These are phyloP conservation scores for Carex kokanica DNA, from an alignment of 176 grass and related monocot genomes.

Conservation along the genomic window DNA sequence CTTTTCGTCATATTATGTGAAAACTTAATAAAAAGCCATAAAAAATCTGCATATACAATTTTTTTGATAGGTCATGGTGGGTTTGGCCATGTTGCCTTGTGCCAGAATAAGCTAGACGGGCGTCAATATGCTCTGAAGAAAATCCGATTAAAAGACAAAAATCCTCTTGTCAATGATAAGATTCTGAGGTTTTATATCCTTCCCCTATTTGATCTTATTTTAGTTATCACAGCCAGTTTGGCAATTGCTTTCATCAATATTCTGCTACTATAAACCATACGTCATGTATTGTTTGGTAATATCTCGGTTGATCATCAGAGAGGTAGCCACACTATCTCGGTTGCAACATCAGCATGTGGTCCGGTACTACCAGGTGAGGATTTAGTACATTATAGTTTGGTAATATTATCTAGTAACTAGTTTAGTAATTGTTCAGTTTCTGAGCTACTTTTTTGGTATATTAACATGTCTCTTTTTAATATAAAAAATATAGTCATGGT, in stretches of 20 bases:
- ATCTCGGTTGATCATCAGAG: constrained; percentile 91
- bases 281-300: too few relatives aligned
- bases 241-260: constrained; percentile 26
- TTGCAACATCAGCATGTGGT: constrained; percentile 98
- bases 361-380: constrained; percentile 85
- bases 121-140: constrained; percentile 96
- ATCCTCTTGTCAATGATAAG: constrained; percentile 79
- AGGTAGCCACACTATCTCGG: constrained; percentile 87
- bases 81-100: constrained; percentile 83
- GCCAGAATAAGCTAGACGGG: constrained; percentile 94
- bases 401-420: constrained; percentile 12
- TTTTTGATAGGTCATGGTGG: constrained; percentile 73
- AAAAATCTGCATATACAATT: constrained; percentile 5
- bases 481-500: constrained; percentile 69
- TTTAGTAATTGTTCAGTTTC: constrained; percentile 23
- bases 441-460: constrained; percentile 9
- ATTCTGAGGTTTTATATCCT: constrained; percentile 66
- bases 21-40: background rate
- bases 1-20: background rate
- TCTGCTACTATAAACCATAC: constrained; percentile 5
- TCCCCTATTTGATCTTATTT: background rate
- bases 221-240: constrained; percentile 3
- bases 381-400: constrained; percentile 17
- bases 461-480: constrained; percentile 17
- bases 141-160: constrained; percentile 89